phyloP scores from a whole-genome alignment of 1,284 basidiomycete genomes.

The Neotropicomus parvogracilis region DNA sequence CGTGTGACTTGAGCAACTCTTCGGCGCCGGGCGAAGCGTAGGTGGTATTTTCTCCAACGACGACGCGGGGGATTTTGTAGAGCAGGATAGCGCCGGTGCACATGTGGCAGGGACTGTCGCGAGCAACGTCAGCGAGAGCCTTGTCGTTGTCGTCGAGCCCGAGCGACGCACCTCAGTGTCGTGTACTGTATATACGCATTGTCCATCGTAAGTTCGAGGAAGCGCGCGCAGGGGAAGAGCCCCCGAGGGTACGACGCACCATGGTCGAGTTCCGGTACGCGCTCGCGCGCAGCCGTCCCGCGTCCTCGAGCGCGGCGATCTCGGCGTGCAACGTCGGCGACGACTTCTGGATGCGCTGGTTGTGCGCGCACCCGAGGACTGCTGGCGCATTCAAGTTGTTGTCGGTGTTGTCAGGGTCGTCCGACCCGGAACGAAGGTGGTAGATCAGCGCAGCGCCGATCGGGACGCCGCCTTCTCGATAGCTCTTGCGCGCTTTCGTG shows the following conservation, averaged over 20 bases:
- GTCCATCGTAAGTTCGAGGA: neutral
- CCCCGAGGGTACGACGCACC: slow-evolving; percentile 4
- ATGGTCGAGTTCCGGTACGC: slow-evolving; percentile 48
- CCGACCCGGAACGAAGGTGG: slow-evolving; percentile 6
- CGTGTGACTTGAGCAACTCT: slow-evolving; percentile 44
- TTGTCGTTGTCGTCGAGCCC: too few relatives aligned
- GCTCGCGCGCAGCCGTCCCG: slow-evolving; percentile 42
- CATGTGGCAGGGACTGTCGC: slow-evolving; percentile 52
- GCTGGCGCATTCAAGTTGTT: slow-evolving; percentile 5
- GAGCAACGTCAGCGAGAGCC: too few relatives aligned
- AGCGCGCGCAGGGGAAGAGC: neutral
- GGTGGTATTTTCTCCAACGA: slow-evolving; percentile 56
- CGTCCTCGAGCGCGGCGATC: slow-evolving; percentile 49
- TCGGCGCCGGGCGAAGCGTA: slow-evolving; percentile 44
- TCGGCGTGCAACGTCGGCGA: slow-evolving; percentile 57
- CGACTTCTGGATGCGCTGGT: slow-evolving; percentile 50
- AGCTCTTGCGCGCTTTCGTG: slow-evolving; percentile 43
- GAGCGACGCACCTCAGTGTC: slow-evolving; percentile 43
- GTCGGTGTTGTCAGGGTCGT: too few relatives aligned
- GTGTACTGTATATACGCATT: slow-evolving; percentile 33
- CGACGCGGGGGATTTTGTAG: slow-evolving; percentile 57
- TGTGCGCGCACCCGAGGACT: slow-evolving; percentile 48
- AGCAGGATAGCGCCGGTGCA: slow-evolving; percentile 58
- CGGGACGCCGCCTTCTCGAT: slow-evolving; percentile 52
- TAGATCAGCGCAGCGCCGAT: slow-evolving; percentile 51